Conservation (phyloP, 192 early-diverging fungal genomes). For the Coemansia aciculifera region DNA sequence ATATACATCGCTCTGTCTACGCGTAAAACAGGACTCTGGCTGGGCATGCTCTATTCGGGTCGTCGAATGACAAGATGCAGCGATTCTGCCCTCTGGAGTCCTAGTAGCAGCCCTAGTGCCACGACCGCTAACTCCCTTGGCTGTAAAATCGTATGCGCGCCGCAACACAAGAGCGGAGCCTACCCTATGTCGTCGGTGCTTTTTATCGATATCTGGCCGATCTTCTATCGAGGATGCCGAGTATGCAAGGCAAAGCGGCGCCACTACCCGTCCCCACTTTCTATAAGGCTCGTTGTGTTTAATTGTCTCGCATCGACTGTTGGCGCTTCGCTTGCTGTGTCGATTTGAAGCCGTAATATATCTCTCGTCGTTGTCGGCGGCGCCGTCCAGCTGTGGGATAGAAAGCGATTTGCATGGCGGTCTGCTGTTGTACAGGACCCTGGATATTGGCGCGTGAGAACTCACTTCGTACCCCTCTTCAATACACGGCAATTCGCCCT, state of each 20-base stretch:
- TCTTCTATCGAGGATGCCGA: neutral
- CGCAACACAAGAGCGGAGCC: neutral
- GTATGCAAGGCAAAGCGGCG: neutral
- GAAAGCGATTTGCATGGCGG: neutral
- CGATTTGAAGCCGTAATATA: neutral
- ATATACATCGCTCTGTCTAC: conserved; percentile 1
- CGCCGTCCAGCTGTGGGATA: conserved; percentile 19
- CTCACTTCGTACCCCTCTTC: neutral
- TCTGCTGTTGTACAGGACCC: neutral
- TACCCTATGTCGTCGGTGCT: neutral
- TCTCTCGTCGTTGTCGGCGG: conserved; percentile 7
- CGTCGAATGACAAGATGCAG: neutral
- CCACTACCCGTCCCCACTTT: neutral
- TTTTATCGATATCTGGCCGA: neutral
- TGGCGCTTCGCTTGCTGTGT: neutral
- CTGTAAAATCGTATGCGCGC: neutral
- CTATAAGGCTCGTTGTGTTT: neutral
- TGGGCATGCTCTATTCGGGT: neutral
- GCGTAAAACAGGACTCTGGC: neutral
- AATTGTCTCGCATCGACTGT: neutral
- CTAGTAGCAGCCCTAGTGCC: neutral
- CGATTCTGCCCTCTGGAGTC: neutral
- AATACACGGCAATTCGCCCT: conserved; percentile 5
- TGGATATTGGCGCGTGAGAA: neutral
- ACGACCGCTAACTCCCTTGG: neutral